phyloP scores from a whole-genome alignment of 345 rosid species.

The Boechera retrofracta region DNA sequence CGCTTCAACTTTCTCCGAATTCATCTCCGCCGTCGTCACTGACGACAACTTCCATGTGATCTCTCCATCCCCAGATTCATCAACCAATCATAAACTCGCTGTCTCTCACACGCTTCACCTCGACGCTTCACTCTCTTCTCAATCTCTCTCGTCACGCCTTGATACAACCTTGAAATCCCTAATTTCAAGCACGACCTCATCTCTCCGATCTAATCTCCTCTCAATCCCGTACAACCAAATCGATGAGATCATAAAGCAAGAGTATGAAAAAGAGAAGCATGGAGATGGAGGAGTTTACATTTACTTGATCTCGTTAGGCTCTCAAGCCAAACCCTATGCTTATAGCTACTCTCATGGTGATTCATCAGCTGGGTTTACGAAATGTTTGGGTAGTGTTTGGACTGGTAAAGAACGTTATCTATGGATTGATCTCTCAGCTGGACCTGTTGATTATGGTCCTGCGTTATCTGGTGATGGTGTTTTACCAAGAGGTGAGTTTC shows the following conservation, averaged over 20 bases:
- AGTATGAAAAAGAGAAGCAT: conserved; percentile 68
- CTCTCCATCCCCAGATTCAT: conserved; percentile 50
- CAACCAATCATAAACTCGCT: conserved; percentile 47
- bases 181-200: conserved; percentile 52
- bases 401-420: conserved; percentile 85
- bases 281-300: conserved; percentile 70
- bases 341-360: conserved; percentile 77
- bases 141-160: conserved; percentile 56
- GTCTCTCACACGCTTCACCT: conserved; percentile 58
- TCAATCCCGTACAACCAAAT: conserved; percentile 58
- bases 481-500: conserved; percentile 89
- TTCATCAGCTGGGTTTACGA: conserved; percentile 81
- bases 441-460: conserved; percentile 97
- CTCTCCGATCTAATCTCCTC: conserved; percentile 68
- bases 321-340: conserved; percentile 65
- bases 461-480: conserved; percentile 94
- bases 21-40: conserved; percentile 51
- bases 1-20: conserved; percentile 52
- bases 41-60: conserved; percentile 50
- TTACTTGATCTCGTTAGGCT: conserved; percentile 70
- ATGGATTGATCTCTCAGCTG: conserved; percentile 92
- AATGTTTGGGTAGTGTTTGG: conserved; percentile 87
- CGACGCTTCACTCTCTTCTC: conserved; percentile 55
- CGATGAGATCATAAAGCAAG: conserved; percentile 63
- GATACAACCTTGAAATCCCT: conserved; percentile 53